Base-by-base conservation (phyloP, 768 basidiomycete species). In the Podaxis rugospora region DNA sequence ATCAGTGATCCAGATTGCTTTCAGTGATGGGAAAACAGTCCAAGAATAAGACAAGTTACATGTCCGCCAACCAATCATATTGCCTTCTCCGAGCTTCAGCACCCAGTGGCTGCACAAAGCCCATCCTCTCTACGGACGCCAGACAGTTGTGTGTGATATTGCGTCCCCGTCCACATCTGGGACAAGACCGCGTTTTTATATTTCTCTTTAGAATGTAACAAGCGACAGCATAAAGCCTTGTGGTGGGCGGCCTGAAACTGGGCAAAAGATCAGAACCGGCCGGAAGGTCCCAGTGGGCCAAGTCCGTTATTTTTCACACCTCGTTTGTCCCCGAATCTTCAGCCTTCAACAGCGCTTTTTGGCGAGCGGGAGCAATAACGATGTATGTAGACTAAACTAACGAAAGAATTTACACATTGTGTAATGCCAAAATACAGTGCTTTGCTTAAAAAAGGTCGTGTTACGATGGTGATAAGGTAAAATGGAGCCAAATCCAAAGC, bases 391-490 rank as follows among this genome's bases (percentile, higher is more conserved):
- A 23, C 23, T 14, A 18, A 59, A 23, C 4, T 40, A 42, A 59
- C 27, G 21, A 42, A 51, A 18, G 37, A 53, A 5, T 39, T 46
- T 60, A 61, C 23, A 55, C 52, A 46, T 49, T 54, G 25, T 61
- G 53, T 36, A 47, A 42, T 61, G 50, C 14, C 59, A 61, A 61
- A 54, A 61, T 61, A 61, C 59, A 61, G 53, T 35, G 42, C 42
- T 37, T 61, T 55, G 52, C 52, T 61, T 16, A 47, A 50, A 9
- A 32, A 49, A 16, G 42, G 50, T 53, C 42, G 21, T 53, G 49
- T 35, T 32, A 60, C 59, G 16, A 60, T 46, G 51, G 18, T 51
- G 14, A 53, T 60, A 60, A 36, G 35, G 53, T 61, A 61, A 60
- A 27, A 49, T 39, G 40, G 39, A 39, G 50, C 27, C 36, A 51